A percentile compares a stretch with the other conserved stretches of the same genome.
Evolutionary conservation across 768 basidiomycete genomes (phyloP).

Genomic region (Paxillus ammoniavirescens): DNA sequence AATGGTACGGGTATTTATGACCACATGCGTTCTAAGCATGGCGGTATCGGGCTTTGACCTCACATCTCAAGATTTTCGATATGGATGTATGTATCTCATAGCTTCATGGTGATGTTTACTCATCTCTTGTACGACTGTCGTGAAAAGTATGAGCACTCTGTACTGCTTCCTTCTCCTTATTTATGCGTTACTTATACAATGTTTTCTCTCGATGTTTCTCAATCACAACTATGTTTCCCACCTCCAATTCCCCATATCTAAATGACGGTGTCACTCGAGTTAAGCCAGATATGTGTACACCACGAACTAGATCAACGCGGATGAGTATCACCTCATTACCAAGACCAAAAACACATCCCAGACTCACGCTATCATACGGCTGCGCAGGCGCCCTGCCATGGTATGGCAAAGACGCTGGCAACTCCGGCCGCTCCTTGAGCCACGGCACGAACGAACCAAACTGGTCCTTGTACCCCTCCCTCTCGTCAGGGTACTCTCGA

Average conservation of each 20-base stretch:
- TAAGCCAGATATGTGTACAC: conserved; percentile 35
- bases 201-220: neutral
- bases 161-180: conserved; percentile 9
- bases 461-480: conserved; percentile 57
- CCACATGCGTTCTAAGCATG: conserved; percentile 71
- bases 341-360: neutral
- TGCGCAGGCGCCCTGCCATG: conserved; percentile 50
- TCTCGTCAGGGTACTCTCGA: conserved; percentile 52
- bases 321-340: neutral
- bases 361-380: conserved; percentile 56
- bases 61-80: neutral
- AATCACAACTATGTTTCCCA: neutral
- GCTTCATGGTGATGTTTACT: neutral
- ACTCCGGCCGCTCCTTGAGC: conserved; percentile 47
- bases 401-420: conserved; percentile 60
- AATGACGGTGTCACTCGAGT: neutral
- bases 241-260: neutral
- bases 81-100: neutral
- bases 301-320: conserved; percentile 33
- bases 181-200: conserved; percentile 25
- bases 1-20: conserved; percentile 70
- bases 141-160: neutral
- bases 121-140: neutral
- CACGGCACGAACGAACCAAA: conserved; percentile 42
- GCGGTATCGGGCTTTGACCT: conserved; percentile 50